phyloP scores from a whole-genome alignment of 2,329 filamentous ascomycete genomes.

The Cladosporium cucumerinum region DNA sequence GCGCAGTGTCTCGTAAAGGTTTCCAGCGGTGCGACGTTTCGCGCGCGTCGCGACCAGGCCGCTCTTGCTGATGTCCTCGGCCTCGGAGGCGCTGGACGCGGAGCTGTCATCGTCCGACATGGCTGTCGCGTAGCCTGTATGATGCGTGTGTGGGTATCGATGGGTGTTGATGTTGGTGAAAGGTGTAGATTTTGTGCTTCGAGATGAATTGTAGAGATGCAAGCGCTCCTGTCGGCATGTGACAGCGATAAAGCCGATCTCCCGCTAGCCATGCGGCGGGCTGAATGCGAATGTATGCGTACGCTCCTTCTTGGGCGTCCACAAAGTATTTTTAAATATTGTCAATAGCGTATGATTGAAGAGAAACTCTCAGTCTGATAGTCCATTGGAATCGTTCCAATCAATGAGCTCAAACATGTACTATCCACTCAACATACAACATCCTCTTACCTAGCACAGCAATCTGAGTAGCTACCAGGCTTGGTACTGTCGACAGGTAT shows the following conservation, averaged over 20 bases:
- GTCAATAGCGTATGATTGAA: too few species aligned
- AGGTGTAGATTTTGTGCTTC: background rate
- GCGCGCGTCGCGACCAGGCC: slow-evolving; percentile 69
- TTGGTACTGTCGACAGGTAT: background rate
- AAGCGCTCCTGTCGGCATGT: slow-evolving; percentile 1
- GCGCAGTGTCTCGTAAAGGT: slow-evolving; percentile 74
- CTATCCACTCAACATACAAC: too few species aligned
- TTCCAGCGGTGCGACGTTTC: slow-evolving; percentile 78
- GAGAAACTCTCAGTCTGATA: too few species aligned
- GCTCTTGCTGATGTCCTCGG: slow-evolving; percentile 29
- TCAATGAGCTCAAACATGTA: too few species aligned
- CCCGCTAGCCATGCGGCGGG: background rate
- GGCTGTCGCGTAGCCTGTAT: background rate
- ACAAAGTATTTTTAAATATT: too few species aligned
- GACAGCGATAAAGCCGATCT: background rate
- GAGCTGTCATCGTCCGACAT: slow-evolving; percentile 15
- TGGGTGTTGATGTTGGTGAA: background rate
- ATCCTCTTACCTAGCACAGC: background rate
- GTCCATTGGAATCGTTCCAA: too few species aligned
- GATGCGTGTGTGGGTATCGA: background rate
- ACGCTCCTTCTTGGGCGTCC: background rate
- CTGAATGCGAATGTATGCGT: background rate
- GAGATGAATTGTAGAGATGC: background rate
- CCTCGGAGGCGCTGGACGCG: slow-evolving; percentile 13
- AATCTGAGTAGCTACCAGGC: background rate